Evolutionary conservation across 176 grass and related monocot genomes (phyloP), one percentile per base, ranked within the genome.

Genomic region (Pontederia crassipes): DNA sequence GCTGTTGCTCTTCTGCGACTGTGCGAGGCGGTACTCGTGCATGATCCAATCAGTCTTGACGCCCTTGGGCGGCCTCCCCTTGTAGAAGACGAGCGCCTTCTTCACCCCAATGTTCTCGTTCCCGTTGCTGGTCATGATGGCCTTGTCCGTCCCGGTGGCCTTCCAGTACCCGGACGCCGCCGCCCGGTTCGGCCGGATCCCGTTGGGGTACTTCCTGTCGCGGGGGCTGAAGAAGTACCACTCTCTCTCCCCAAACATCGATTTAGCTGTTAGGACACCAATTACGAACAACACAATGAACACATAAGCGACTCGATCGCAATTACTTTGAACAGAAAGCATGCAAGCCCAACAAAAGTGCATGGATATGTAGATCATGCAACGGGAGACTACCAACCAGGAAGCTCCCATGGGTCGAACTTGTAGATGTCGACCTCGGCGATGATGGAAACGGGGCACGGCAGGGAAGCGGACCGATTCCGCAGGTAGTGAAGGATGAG

Each of bases 341-440:
- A n/a, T n/a, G n/a, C n/a, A n/a, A n/a, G n/a, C n/a, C n/a, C n/a
- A n/a, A n/a, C n/a, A n/a, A n/a, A n/a, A n/a, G n/a, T n/a, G n/a
- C n/a, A 57, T 46, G 10, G 11, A 49, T 3, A 46, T 52, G 17
- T 20, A 32, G 32, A 40, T 16, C 47, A 55, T 7, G 4, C 12
- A 3, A 32, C 5, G 18, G 48, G 2, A 10, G 3, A 32, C 8
- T 10, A 67, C 8, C 51, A 78, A 90, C 92, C 85, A 28, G 83
- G 92, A 17, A 97, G 86, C 0, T 97, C 76, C 86, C 92, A 90
- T 2, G 92, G 92, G 71, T 91, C 80, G 65, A 72, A 91, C 60
- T 80, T 82, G 80, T 97, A 90, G 70, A 97, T 89, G 72, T 97
- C 78, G 74, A 91, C 87, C 79, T 91, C 92, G 12, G 86, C 92